Base-by-base conservation (phyloP, 257 asterid species). In the Solanum gandarillasii region DNA sequence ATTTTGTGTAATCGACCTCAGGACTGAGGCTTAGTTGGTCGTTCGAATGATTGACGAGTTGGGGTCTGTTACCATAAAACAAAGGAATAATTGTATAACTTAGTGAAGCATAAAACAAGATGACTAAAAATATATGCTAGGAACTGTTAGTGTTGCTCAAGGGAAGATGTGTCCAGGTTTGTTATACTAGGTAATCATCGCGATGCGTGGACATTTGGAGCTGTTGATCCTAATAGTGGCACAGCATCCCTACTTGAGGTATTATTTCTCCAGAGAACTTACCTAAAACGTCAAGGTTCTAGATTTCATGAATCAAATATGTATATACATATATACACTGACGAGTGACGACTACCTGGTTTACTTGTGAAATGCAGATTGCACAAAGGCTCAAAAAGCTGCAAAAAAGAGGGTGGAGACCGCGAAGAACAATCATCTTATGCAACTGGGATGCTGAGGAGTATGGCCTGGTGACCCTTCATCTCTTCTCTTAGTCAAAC, bases 131-230 rank as follows among this genome's bases (percentile, higher is more conserved):
- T 5, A 67, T 39, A 7, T 72, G 41, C 12, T 60, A 6, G 81
- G 29, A 67, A 41, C 35, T 35, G 88, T 34, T 72, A 38, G 62
- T 25, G 85, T 88, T 34, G 84, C 89, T 87, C 6, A 78, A 67
- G 84, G 85, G 89, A 55, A 83, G 87, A 41, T 39, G 82, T 89
- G 35, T 87, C 62, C 87, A 95, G 98, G 88, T 94, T 36, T 90
- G 96, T 96, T 86, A 94, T 95, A 90, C 90, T 96, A 89, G 99
- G 98, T 25, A 96, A 96, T 90, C 99, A 96, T 91, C 94, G 98
- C 55, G 98, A 96, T 87, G 99, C 99, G 35, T 96, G 99, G 99
- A 92, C 99, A 70, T 96, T 96, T 88, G 98, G 99, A 90, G 98
- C 98, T 83, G 97, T 82, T 79, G 99, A 95, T 92, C 98, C 99